A percentile compares a stretch with the other conserved stretches of the same genome.
Conservation (phyloP, 2,329 filamentous ascomycete genomes). For the Elsinoe fawcettii region DNA sequence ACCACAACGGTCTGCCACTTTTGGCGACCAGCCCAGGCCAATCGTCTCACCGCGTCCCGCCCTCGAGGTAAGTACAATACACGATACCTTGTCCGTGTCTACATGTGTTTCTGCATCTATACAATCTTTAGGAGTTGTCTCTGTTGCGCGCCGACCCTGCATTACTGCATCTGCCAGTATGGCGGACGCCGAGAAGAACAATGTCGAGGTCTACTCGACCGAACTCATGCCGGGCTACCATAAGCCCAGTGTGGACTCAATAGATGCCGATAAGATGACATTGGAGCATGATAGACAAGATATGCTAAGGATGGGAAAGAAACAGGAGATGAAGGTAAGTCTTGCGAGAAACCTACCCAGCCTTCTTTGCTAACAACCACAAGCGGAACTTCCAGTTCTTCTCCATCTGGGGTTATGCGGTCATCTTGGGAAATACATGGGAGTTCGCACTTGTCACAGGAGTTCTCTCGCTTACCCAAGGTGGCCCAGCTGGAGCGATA, state of each 20-base stretch:
- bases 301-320: constrained; percentile 44
- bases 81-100: not conserved
- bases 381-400: constrained; percentile 45
- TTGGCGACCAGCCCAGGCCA: not conserved
- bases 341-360: not conserved
- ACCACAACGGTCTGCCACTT: not conserved
- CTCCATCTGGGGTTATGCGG: constrained; percentile 47
- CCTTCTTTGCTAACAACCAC: not conserved
- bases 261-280: constrained; percentile 1
- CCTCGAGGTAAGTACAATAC: not conserved
- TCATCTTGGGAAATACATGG: constrained; percentile 49
- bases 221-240: not conserved
- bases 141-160: not conserved
- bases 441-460: constrained; percentile 31
- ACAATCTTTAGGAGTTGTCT: no score
- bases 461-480: constrained; percentile 14
- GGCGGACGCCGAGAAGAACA: not conserved
- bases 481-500: constrained; percentile 16
- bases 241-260: not conserved
- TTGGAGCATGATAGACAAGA: constrained; percentile 31
- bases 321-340: constrained; percentile 37
- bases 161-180: not conserved
- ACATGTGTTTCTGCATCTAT: not conserved
- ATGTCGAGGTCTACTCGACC: not conserved
- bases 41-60: not conserved